These are phyloP conservation scores for Coniophora puteana DNA, from an alignment of 1,284 basidiomycete genomes.

Conservation along the genomic window DNA sequence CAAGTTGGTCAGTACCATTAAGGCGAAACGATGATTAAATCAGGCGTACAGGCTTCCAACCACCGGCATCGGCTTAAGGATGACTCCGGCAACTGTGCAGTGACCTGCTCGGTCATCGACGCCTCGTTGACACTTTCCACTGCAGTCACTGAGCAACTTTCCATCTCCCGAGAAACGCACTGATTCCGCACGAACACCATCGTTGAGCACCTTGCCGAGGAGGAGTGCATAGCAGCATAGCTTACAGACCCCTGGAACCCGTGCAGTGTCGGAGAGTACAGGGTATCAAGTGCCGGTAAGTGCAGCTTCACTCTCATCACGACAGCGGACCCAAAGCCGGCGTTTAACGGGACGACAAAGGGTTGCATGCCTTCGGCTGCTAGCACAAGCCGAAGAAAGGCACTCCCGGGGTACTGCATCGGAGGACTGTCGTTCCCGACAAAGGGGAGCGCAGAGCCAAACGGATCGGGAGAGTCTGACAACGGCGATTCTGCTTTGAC, in stretches of 20 bases:
- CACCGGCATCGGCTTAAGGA: slow-evolving; percentile 58
- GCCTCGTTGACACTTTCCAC: slow-evolving; percentile 31
- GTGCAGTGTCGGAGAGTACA: slow-evolving; percentile 46
- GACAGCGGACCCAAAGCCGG: slow-evolving; percentile 26
- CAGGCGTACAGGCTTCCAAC: slow-evolving; percentile 46
- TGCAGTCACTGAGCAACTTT: slow-evolving; percentile 33
- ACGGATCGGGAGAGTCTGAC: slow-evolving; percentile 31
- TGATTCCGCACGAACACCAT: slow-evolving; percentile 48
- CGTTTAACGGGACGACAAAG: slow-evolving; percentile 39
- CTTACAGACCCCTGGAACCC: slow-evolving; percentile 60
- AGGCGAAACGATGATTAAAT: slow-evolving; percentile 15
- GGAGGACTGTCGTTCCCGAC: slow-evolving; percentile 20
- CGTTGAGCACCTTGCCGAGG: slow-evolving; percentile 56
- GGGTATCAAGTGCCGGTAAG: slow-evolving; percentile 46
- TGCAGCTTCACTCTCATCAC: slow-evolving; percentile 46
- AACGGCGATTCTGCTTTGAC: slow-evolving; percentile 16
- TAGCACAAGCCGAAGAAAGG: slow-evolving; percentile 35
- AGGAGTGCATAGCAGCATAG: slow-evolving; percentile 47
- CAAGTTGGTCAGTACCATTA: slow-evolving; percentile 24
- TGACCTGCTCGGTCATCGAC: slow-evolving; percentile 38
- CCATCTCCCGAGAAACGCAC: slow-evolving; percentile 49
- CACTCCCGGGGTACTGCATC: slow-evolving; percentile 14
- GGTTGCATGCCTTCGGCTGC: slow-evolving; percentile 67
- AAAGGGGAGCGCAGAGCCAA: slow-evolving; percentile 25
- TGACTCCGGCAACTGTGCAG: slow-evolving; percentile 59